Percentiles rank a stretch among this genome's conserved stretches.
Evolutionary conservation across 2,329 filamentous ascomycete species (phyloP).

Genomic region (Fusarium sp.): DNA sequence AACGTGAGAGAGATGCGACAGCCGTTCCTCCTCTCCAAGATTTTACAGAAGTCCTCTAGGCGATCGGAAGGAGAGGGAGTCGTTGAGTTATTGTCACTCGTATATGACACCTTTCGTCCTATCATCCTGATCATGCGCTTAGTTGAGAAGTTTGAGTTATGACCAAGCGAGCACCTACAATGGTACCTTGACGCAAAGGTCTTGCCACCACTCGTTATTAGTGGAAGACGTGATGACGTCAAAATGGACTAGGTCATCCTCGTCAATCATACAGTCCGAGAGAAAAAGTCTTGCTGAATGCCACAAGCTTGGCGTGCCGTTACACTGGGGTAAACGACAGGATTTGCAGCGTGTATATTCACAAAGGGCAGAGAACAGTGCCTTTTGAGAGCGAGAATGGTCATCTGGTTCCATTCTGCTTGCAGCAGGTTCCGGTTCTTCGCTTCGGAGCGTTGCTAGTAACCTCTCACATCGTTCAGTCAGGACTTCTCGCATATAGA

Average conservation of each 20-base stretch:
- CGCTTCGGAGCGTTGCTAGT: not conserved
- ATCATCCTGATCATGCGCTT: not conserved
- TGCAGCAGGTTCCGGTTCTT: not conserved
- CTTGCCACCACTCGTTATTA: not conserved
- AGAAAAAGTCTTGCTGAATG: not conserved
- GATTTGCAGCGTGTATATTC: not conserved
- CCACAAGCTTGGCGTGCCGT: not conserved
- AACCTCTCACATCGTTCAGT: not conserved
- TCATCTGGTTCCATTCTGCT: not conserved
- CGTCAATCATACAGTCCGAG: not conserved
- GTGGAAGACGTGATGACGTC: not conserved
- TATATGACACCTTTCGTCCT: not conserved
- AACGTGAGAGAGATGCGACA: not conserved
- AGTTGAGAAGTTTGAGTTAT: no score
- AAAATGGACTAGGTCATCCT: not conserved
- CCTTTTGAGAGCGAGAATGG: not conserved
- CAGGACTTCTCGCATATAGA: not conserved
- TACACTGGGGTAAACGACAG: not conserved
- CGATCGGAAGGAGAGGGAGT: no score
- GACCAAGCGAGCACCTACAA: no score
- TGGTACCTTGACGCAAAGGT: not conserved
- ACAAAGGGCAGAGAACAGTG: not conserved
- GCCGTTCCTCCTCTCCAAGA: not conserved
- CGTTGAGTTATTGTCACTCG: no score
- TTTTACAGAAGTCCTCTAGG: not conserved